phyloP scores from a whole-genome alignment of 2,329 filamentous ascomycete species.

The Fusarium clavum region DNA sequence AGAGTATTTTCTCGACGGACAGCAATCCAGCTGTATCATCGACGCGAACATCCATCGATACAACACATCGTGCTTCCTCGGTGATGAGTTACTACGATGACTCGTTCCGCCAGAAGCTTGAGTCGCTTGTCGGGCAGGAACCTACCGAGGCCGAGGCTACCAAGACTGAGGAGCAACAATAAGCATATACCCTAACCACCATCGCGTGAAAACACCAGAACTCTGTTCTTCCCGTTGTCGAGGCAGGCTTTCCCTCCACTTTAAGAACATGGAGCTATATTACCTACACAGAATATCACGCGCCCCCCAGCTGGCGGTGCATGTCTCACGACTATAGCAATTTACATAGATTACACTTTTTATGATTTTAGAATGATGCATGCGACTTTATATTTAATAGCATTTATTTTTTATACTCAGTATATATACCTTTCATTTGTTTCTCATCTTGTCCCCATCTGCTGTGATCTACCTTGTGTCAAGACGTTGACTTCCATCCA shows the following conservation, averaged over 20 bases:
- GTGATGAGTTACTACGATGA: conserved; percentile 33
- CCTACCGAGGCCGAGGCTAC: neutral
- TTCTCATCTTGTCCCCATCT: neutral
- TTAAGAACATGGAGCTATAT: conserved; percentile 4
- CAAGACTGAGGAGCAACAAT: neutral
- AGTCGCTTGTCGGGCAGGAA: conserved; percentile 26
- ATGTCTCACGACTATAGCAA: conserved; percentile 5
- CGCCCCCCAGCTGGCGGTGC: neutral
- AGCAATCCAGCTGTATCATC: conserved; percentile 6
- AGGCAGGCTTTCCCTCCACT: conserved; percentile 8
- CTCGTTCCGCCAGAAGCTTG: conserved; percentile 29
- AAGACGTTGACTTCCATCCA: no score
- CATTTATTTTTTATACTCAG: neutral
- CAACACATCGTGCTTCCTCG: conserved; percentile 7
- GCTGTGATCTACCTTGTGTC: neutral
- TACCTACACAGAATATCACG: conserved; percentile 1
- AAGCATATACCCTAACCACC: neutral
- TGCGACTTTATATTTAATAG: conserved; percentile 11
- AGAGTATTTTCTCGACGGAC: conserved; percentile 23
- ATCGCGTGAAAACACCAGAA: neutral
- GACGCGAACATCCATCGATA: conserved; percentile 21
- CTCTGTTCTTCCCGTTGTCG: conserved; percentile 1
- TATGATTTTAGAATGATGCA: conserved; percentile 13
- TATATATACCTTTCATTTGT: neutral
- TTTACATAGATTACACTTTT: conserved; percentile 10